A percentile compares a stretch with the other conserved stretches of the same genome.
phyloP scores from a whole-genome alignment of 768 basidiomycete genomes.

The Gloeopeniophorella convolvens region DNA sequence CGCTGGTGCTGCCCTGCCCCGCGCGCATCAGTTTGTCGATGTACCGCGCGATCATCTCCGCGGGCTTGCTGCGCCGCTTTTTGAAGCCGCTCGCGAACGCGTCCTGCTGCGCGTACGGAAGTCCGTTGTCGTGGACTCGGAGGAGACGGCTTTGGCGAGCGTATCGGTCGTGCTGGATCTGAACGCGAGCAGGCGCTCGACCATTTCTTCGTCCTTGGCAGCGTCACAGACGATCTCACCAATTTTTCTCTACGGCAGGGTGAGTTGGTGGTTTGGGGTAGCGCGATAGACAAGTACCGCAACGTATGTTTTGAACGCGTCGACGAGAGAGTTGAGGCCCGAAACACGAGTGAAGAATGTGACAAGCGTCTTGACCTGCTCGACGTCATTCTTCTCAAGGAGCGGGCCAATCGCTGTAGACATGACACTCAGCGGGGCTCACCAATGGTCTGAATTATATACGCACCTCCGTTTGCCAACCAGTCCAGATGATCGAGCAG shows the following conservation, averaged over 20 bases:
- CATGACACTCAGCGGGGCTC: neutral
- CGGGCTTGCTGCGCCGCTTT: conserved; percentile 71
- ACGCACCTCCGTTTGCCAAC: conserved; percentile 37
- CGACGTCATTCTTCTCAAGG: conserved; percentile 41
- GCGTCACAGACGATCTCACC: conserved; percentile 58
- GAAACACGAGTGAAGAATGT: conserved; percentile 52
- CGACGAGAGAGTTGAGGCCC: conserved; percentile 45
- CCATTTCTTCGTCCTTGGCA: conserved; percentile 68
- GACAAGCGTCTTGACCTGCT: conserved; percentile 49
- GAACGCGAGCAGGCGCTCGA: conserved; percentile 61
- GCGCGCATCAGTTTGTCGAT: conserved; percentile 82
- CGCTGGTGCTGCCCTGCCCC: conserved; percentile 67
- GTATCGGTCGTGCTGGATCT: conserved; percentile 51
- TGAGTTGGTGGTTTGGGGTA: neutral
- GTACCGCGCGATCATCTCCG: conserved; percentile 90
- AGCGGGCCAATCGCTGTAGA: conserved; percentile 47
- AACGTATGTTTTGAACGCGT: conserved; percentile 56
- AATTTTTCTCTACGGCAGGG: conserved; percentile 42
- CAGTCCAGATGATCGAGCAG: conserved; percentile 39
- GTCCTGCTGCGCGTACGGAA: conserved; percentile 64
- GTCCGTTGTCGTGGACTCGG: conserved; percentile 29
- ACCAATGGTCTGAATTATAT: neutral
- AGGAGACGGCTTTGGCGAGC: conserved; percentile 47
- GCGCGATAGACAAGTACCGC: conserved; percentile 36
- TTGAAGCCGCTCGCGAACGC: conserved; percentile 74